Evolutionary conservation across 78 protist species (phyloP).

Genomic region (Dictyostelium intermedium): DNA sequence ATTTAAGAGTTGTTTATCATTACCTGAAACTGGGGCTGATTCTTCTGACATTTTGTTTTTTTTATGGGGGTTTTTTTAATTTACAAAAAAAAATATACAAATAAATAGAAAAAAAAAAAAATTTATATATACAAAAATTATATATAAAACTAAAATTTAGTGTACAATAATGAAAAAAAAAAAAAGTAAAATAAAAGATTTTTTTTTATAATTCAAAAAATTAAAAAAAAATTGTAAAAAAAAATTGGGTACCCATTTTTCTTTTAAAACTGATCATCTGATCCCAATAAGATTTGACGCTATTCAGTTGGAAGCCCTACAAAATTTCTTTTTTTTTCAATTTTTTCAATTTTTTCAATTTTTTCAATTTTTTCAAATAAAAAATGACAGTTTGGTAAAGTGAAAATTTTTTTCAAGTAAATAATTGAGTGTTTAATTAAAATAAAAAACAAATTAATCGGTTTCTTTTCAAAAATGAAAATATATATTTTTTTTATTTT

Average conservation of each 20-base stretch:
- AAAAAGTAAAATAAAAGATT: neutral
- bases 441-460: neutral
- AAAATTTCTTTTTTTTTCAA: too few relatives aligned
- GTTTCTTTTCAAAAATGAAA: neutral
- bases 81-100: neutral
- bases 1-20: constrained; percentile 29
- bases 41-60: constrained; percentile 15
- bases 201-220: neutral
- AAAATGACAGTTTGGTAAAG: neutral
- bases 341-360: too few relatives aligned
- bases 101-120: neutral
- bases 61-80: neutral
- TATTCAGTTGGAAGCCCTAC: neutral
- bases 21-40: neutral
- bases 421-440: neutral
- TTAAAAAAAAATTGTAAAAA: neutral
- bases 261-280: neutral
- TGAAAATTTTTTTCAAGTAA: neutral
- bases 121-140: neutral
- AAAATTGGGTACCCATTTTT: neutral
- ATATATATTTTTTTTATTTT: neutral
- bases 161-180: neutral
- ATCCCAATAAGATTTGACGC: neutral
- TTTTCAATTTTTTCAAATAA: neutral
- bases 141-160: neutral